Percentiles rank a stretch among this genome's conserved stretches.
Conservation (phyloP, 495 filamentous ascomycete genomes). For the Penicillium bialowiezense region DNA sequence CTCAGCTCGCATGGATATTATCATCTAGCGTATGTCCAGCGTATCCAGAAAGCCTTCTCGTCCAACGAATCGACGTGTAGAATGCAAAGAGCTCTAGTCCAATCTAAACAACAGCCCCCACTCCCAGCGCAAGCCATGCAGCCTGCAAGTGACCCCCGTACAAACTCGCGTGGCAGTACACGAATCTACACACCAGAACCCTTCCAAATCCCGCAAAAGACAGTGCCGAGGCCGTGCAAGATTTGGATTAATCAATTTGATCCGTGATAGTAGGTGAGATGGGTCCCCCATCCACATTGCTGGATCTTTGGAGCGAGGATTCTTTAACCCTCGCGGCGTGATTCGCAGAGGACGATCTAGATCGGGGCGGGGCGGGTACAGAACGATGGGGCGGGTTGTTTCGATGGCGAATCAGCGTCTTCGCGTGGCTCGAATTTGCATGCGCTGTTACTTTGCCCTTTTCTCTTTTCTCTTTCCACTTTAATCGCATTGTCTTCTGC, state of each 20-base stretch:
- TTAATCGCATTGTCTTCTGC: too few species aligned
- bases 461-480: too few species aligned
- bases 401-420: constrained; percentile 6
- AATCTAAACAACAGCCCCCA: constrained; percentile 2
- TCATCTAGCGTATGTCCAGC: too few species aligned
- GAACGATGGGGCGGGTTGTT: constrained; percentile 16
- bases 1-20: not conserved
- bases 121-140: not conserved
- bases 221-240: constrained; percentile 3
- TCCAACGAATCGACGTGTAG: not conserved
- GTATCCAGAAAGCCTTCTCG: not conserved
- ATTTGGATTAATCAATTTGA: constrained; percentile 17
- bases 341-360: constrained; percentile 15
- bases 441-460: not conserved
- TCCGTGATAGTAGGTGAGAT: not conserved
- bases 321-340: not conserved
- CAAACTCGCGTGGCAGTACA: constrained; percentile 10
- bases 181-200: not conserved
- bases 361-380: constrained; percentile 21
- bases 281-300: not conserved
- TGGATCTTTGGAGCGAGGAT: constrained; percentile 16
- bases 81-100: constrained; percentile 1
- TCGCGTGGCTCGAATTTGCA: not conserved
- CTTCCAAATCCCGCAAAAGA: constrained; percentile 1
- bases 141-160: not conserved